Conservation (phyloP, 441 rosid species). For the Euphorbia celastroides region DNA sequence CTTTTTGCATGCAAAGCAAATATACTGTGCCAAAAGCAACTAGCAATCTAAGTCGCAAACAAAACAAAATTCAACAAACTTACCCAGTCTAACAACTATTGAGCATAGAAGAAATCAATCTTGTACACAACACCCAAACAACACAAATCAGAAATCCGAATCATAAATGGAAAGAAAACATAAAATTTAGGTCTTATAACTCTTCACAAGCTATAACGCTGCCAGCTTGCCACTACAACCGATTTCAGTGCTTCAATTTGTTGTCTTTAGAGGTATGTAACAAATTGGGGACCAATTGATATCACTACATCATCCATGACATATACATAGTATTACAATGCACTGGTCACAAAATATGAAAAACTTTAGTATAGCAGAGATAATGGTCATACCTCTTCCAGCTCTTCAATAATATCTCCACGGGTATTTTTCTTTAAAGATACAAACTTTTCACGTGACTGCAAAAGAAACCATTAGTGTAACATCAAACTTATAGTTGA, state of each 20-base stretch:
- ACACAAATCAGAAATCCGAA: not conserved
- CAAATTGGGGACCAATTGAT: not conserved
- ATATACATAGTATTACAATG: not conserved
- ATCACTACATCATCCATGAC: not conserved
- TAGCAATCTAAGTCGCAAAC: not conserved
- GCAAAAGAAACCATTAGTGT: conserved; percentile 18
- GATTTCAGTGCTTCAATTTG: not conserved
- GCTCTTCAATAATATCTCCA: conserved; percentile 69
- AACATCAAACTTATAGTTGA: not conserved
- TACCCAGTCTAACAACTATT: not conserved
- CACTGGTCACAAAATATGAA: not conserved
- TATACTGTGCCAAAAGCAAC: not conserved
- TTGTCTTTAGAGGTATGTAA: not conserved
- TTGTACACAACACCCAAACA: not conserved
- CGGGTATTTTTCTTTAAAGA: conserved; percentile 81
- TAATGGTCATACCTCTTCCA: conserved; percentile 67
- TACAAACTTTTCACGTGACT: conserved; percentile 88
- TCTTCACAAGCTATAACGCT: not conserved
- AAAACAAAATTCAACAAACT: not conserved
- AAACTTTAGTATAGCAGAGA: not conserved
- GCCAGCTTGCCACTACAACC: not conserved
- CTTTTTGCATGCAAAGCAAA: not conserved
- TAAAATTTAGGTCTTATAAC: not conserved
- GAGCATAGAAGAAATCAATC: not conserved
- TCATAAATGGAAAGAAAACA: not conserved